These are phyloP conservation scores for Lecanicillium sp. DNA, from an alignment of 2,329 filamentous ascomycete species.

Conservation along the genomic window DNA sequence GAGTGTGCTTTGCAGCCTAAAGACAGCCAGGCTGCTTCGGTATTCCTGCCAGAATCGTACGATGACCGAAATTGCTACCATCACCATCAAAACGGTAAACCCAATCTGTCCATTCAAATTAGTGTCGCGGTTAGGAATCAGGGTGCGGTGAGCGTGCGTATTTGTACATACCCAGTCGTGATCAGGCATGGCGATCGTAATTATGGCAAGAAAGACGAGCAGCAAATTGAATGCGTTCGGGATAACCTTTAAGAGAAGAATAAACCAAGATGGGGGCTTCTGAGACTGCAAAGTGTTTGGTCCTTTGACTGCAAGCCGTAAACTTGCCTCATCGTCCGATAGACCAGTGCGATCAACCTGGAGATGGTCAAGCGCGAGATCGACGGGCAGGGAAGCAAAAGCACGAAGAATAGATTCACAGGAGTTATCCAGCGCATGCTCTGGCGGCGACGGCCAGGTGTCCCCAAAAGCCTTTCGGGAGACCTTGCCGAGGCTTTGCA, in stretches of 20 bases:
- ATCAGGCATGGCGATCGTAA: conserved; percentile 15
- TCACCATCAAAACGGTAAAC: conserved; percentile 17
- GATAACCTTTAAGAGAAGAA: conserved; percentile 17
- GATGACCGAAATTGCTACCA: conserved; percentile 17
- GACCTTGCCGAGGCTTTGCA: too few relatives aligned
- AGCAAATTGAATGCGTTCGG: conserved; percentile 19
- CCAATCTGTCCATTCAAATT: conserved; percentile 1
- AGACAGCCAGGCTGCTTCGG: conserved; percentile 17
- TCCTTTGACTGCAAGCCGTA: conserved; percentile 15
- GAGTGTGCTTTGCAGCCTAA: conserved; percentile 17
- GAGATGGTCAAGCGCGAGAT: conserved; percentile 13
- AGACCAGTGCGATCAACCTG: conserved; percentile 15
- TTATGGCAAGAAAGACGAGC: conserved; percentile 16
- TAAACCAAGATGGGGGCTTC: conserved; percentile 17
- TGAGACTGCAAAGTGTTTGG: conserved; percentile 17
- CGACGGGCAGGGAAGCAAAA: conserved; percentile 13
- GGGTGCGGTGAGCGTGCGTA: background rate
- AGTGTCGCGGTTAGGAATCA: background rate
- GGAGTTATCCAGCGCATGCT: conserved; percentile 3
- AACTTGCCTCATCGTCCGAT: conserved; percentile 13
- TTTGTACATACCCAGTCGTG: conserved; percentile 9
- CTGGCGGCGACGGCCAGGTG: background rate
- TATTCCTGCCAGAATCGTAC: conserved; percentile 22
- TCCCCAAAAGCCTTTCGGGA: too few relatives aligned
- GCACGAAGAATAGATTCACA: conserved; percentile 13